These are phyloP conservation scores for Penicillium psychrosexuale DNA, from an alignment of 2,329 filamentous ascomycete species.

Conservation along the genomic window DNA sequence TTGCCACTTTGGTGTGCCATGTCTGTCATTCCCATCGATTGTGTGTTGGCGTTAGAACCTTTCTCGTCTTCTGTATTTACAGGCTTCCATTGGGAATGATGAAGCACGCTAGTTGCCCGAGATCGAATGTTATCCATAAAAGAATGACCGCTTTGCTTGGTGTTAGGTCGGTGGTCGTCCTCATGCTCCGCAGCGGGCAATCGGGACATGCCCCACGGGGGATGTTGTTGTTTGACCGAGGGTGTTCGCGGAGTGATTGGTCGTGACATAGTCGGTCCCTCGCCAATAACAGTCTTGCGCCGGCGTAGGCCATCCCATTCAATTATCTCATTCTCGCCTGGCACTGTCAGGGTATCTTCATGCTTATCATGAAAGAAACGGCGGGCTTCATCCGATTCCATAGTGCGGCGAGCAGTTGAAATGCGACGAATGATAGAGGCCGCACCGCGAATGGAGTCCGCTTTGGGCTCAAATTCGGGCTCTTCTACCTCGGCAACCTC, in stretches of 20 bases:
- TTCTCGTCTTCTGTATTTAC: constrained; percentile 32
- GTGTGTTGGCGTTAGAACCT: constrained; percentile 48
- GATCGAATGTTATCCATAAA: constrained; percentile 41
- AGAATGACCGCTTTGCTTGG: constrained; percentile 32
- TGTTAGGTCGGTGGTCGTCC: constrained; percentile 31
- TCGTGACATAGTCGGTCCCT: constrained; percentile 42
- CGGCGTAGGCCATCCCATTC: constrained; percentile 91
- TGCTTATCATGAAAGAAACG: constrained; percentile 75
- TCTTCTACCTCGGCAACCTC: constrained; percentile 94
- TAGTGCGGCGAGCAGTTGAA: constrained; percentile 69
- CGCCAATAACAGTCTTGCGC: constrained; percentile 58
- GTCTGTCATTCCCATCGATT: constrained; percentile 62
- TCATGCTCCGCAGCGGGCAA: constrained; percentile 68
- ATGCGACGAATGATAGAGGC: constrained; percentile 83
- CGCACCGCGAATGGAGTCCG: constrained; percentile 88
- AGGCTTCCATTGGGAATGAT: constrained; percentile 36
- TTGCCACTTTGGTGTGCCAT: constrained; percentile 53
- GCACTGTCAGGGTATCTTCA: constrained; percentile 66
- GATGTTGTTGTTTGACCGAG: constrained; percentile 57
- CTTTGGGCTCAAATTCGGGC: constrained; percentile 93
- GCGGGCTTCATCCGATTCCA: constrained; percentile 75
- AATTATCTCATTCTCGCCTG: constrained; percentile 73
- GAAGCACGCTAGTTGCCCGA: constrained; percentile 38
- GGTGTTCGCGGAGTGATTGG: constrained; percentile 38
- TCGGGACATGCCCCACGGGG: constrained; percentile 81